Evolutionary conservation across 225 moss, liverwort and hornwort species (phyloP), one percentile per base, ranked within the genome.

Genomic region (Pseudoscleropodium purum): DNA sequence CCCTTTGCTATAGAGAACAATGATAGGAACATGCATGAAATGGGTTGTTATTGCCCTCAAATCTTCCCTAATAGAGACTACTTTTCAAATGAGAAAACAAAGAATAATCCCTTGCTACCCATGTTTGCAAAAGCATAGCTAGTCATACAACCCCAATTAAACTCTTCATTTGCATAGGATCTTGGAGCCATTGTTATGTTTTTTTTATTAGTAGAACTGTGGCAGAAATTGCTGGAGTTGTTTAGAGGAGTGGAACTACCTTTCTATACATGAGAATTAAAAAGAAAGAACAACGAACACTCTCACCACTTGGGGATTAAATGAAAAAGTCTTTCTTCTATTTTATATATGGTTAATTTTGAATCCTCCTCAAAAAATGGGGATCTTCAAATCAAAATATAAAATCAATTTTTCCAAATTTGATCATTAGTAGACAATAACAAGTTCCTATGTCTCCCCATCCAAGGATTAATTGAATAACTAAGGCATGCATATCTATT

Each of bases 391-490:
- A 20, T 52, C 0, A 1, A 36, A 77, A 54, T 9, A 77, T 24
- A 24, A 77, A 36, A 3, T 36, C 52, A 8, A 34, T 8, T 8
- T 20, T 76, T 26, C 1, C 16, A 25, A 57, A 57, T 24, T 15
- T 56, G 4, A 56, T 37, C 25, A 37, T 16, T 0, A 1, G 0
- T 56, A 10, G 1, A 37, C 25, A 56, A 37, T 10, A 37, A 6
- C 11, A 26, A n/a, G 7, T 57, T 26, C 1, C 17, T 26, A 4
- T 51, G 1, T 76, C 2, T 57, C 37, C 6, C 3, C 7, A 0
- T 27, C 3, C 0, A 39, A 27, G 0, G 0, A 27, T 27, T 0
- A 0, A 1, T 56, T 56, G 10, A n/a, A n/a, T n/a, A 79, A n/a
- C 4, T 27, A n/a, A 57, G 0, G 11, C 18, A 27, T 11, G 4